Conservation (phyloP, 352 stramenopile species). For the Vaucheria bursata region DNA sequence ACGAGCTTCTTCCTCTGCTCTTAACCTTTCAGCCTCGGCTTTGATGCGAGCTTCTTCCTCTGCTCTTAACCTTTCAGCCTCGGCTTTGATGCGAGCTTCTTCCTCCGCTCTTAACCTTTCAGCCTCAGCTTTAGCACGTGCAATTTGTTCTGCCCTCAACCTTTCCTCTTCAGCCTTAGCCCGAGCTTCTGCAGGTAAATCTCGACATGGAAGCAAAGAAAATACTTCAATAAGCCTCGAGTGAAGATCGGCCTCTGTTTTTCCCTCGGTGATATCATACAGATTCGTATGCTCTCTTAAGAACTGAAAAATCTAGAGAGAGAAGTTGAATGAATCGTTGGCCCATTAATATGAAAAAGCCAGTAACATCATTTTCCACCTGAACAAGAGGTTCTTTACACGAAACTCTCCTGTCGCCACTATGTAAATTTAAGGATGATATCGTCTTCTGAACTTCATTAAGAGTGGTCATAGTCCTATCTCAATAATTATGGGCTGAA, state of each 20-base stretch:
- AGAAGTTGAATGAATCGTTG: too few species aligned
- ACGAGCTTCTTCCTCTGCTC: not conserved
- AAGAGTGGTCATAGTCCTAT: too few species aligned
- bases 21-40: not conserved
- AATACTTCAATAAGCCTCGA: not conserved
- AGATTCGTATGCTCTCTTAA: not conserved
- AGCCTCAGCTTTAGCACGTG: not conserved
- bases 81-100: not conserved
- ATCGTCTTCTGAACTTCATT: too few species aligned
- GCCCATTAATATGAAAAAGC: too few species aligned
- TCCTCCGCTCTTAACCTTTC: not conserved
- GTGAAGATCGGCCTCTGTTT: not conserved
- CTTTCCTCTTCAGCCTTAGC: not conserved
- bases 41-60: not conserved
- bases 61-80: not conserved
- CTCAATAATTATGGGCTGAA: too few species aligned
- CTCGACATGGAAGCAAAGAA: not conserved
- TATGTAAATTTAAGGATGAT: too few species aligned
- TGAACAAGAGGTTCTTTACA: too few species aligned
- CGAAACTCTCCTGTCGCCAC: too few species aligned
- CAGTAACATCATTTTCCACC: too few species aligned
- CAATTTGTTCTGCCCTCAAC: not conserved
- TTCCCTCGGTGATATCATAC: not conserved
- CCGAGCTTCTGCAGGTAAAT: not conserved
- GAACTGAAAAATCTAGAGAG: not conserved